phyloP scores from a whole-genome alignment of 371 early-diverging fungal species.

The Mucor velutinosus region DNA sequence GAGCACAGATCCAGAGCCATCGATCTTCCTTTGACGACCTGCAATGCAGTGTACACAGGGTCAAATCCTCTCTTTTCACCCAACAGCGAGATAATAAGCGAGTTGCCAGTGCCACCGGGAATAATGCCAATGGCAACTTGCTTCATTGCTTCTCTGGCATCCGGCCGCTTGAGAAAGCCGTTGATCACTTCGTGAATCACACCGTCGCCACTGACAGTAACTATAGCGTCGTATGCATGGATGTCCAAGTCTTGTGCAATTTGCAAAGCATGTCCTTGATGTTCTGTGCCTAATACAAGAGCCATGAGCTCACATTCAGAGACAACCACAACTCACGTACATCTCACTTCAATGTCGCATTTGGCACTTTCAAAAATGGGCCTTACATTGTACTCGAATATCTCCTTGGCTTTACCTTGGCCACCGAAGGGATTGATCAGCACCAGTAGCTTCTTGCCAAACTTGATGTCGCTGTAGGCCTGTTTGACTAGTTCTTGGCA shows the following conservation, averaged over 20 bases:
- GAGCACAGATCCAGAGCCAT: conserved; percentile 54
- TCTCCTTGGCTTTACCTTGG: conserved; percentile 61
- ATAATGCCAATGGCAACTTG: conserved; percentile 67
- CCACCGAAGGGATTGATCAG: conserved; percentile 82
- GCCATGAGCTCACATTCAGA: background rate
- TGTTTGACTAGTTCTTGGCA: conserved; percentile 26
- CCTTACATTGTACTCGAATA: conserved; percentile 59
- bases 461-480: conserved; percentile 40
- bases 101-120: conserved; percentile 70
- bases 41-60: conserved; percentile 50
- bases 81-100: conserved; percentile 52
- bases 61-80: conserved; percentile 57
- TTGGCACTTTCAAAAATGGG: conserved; percentile 72
- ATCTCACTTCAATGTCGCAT: conserved; percentile 56
- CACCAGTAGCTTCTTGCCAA: conserved; percentile 51
- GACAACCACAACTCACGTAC: conserved; percentile 33
- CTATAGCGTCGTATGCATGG: conserved; percentile 57
- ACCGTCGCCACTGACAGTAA: conserved; percentile 80
- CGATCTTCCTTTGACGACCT: conserved; percentile 56
- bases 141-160: conserved; percentile 55
- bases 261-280: conserved; percentile 66
- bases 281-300: conserved; percentile 56
- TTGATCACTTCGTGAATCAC: conserved; percentile 80
- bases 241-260: conserved; percentile 62
- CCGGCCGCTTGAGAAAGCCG: conserved; percentile 68